Evolutionary conservation across 495 filamentous ascomycete species (phyloP), one percentile per base, ranked within the genome.

Genomic region (Penicillium dipodomyicola): DNA sequence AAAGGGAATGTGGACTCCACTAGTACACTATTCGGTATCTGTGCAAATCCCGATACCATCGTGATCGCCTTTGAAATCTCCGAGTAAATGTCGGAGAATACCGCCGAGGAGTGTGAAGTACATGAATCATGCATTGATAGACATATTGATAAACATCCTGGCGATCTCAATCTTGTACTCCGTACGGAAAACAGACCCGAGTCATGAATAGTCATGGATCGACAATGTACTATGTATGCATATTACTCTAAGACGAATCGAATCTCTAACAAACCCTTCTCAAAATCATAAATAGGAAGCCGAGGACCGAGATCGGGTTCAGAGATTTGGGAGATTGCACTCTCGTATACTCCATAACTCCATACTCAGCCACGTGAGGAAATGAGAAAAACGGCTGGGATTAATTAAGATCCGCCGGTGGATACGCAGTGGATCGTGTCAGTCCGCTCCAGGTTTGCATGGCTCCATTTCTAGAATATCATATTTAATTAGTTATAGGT

Each of bases 341-440:
- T 14, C 27, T n/a, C 20, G 19, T 8, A n/a, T 12, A 27, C 12
- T 12, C 41, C 33, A 27, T 41, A 22, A 27, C 12, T 12, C 41
- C 33, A 33, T 41, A 17, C 44, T 47, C 41, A 61, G 51, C 54
- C 51, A 59, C 54, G 46, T 48, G 61, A 56, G 48, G 48, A 47
- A 30, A 52, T 42, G 10, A 40, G 35, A 41, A 56, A 40, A 60
- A 49, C 40, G 55, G 37, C 29, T 40, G 51, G 37, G 46, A 54
- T 47, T 48, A 50, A 55, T 59, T 64, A 56, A 61, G 64, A 67
- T 67, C 64, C 61, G 52, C 56, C n/a, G 40, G 61, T 61, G 64
- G 64, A 39, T 53, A 30, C 15, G 5, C 1, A 23, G 64, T 67
- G 61, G 61, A 64, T n/a, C 57, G 61, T 35, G 39, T 57, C 58